Evolutionary conservation across 208 protist species (phyloP), one percentile per base, ranked within the genome.

Genomic region (Wallacemonas sp.): DNA sequence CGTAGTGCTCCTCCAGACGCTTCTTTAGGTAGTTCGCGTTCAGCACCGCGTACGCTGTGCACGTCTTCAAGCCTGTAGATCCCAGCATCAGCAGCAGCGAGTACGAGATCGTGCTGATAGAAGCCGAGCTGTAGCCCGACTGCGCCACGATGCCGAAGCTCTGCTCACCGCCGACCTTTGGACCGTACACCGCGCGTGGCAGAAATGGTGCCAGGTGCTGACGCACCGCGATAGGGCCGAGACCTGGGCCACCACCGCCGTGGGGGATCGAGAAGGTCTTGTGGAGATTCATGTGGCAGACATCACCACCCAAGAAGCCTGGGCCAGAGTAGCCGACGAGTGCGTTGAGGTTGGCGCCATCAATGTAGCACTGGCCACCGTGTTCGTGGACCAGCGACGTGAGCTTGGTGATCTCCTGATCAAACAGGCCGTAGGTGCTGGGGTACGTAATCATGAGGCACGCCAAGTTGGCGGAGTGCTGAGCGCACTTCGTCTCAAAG

Each of bases 261-360:
- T 99, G 97, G 15, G 96, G 96, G 67, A 98, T 98, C 60, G 84
- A 87, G 83, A 99, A 99, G n/a, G 98, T 99, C 85, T 99, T 99
- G 92, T 99, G 98, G 32, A 99, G 81, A 84, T 99, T 99, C 34
- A 99, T 82, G 69, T 99, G 98, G 77, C 96, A 99, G 19, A 99
- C 98, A 73, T 99, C 98, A 0, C 97, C 98, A 41, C 97, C 97
- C 63, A 98, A 91, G 68, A 96, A 91, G 62, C 94, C 98, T n/a
- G 98, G 98, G 19, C 85, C 79, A 29, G 83, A 97, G 48, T 98
- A 91, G 37, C 95, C 97, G 8, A 98, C 89, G 58, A 97, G 93
- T 22, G 98, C 98, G 76, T 99, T 99, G 73, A 99, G 87, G 87
- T 99, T 99, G 24, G 98, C 98, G 24, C 98, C 98, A 66, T 99